Base-by-base conservation (phyloP, 345 rosid genomes). In the Dipteronia sinensis region DNA sequence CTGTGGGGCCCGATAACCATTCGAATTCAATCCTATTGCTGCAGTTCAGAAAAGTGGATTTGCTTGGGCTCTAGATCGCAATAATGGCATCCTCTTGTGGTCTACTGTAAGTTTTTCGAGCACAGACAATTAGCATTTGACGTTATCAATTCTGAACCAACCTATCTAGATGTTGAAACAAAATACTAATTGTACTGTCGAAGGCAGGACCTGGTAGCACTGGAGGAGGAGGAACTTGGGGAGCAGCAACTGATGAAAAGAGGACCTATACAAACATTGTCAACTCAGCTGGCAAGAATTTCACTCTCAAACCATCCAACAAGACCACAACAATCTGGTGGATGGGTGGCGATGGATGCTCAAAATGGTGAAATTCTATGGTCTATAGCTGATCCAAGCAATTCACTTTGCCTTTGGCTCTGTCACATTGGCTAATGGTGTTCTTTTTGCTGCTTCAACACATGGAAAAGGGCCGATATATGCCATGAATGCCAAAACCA, bases 11-110 rank as follows among this genome's bases (percentile, higher is more conserved):
- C 10, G 83, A 82, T 12, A 80, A 62, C 76, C 82, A 71, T 27
- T 77, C 85, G 0, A 44, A 82, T 13, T 80, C 83, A n/a, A 62
- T 85, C 56, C 44, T 61, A 85, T 71, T 10, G 87, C 55, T 20
- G 88, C 86, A 9, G 85, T 82, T 22, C 90, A 85, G 47, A 87
- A 88, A 76, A 88, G 85, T 31, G 90, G 90, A 10, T 82, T 83
- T 38, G 87, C 87, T 22, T 85, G 84, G 90, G 87, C 87, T 64
- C 67, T 89, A 7, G 88, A 87, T 20, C 82, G 90, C 3, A 79
- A 85, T 23, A 77, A 65, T 22, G 86, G 90, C 10, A 66, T 17
- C 38, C 77, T 87, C 10, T 69, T 87, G 2, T 84, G 92, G 92
- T 82, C 59, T 10, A 85, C 72, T n/a, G 90, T 85, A 73, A 76